Base-by-base conservation (phyloP, 768 basidiomycete genomes). In the Hypholoma sublateritium region DNA sequence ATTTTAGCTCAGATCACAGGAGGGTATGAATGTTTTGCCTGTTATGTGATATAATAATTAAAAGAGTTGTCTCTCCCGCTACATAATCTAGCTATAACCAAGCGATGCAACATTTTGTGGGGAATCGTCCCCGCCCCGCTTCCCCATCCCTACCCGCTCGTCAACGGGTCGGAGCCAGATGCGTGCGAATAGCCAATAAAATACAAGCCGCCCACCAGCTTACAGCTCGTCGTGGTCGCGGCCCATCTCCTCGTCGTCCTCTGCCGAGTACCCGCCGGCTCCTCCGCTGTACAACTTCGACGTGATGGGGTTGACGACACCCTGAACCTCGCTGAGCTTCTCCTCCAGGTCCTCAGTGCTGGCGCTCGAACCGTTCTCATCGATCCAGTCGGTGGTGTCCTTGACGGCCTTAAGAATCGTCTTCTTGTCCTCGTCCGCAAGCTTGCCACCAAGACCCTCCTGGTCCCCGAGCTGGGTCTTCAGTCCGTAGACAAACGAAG, bases 341-440 rank as follows among this genome's bases (percentile, higher is more conserved):
- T 97, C 95, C 70, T 98, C 95, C 21, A 95, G 76, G 56, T 96
- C 93, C 69, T 96, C 95, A 43, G 87, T 86, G 34, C 80, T 80
- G 21, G 95, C 95, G 7, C 76, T 75, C 37, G 82, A 75, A 17
- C 89, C 89, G 65, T 93, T 83, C 67, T 89, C 85, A 46, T 98
- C 95, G 53, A 96, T 84, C 95, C 95, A 98, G 55, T 93, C 92
- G 17, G 88, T 87, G 53, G 87, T 85, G 63, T 96, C 93, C 80
- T 95, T 95, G 76, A 97, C 77, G 36, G 86, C 78, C 19, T 81
- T 82, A 52, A 91, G 78, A 59, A 98, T 82, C 7, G 83, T 85
- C 83, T 89, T 88, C 81, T 91, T 92, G 73, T 93, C 91, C 0
- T 87, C 88, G 17, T 87, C 86, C 57, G 77, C 78, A 57, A 93